Evolutionary conservation across 106 monocot genomes (phyloP).

Genomic region (Cymbidium sinense): DNA sequence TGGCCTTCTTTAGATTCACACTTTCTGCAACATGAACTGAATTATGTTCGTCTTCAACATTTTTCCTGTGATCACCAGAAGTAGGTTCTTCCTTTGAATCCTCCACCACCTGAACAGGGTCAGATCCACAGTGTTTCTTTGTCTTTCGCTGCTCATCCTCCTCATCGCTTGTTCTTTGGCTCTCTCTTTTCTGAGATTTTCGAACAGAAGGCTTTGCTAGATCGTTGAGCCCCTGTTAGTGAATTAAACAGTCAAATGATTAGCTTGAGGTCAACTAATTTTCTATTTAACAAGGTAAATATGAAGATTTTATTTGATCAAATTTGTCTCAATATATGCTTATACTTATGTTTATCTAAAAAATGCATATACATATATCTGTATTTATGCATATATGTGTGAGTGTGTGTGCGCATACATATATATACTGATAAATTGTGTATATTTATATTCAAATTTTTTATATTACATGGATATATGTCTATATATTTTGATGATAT

Average conservation of each 20-base stretch:
- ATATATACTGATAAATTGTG: no score
- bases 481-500: no score
- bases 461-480: no score
- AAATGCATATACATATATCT: no score
- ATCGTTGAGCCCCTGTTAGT: conserved; percentile 39
- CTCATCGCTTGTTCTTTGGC: conserved; percentile 18
- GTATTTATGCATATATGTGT: no score
- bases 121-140: conserved; percentile 40
- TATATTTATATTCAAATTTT: no score
- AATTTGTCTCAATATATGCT: no score
- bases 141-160: conserved; percentile 34
- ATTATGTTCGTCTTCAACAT: conserved; percentile 8
- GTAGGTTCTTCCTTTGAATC: background rate
- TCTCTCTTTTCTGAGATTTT: conserved; percentile 24
- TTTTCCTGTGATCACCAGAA: background rate
- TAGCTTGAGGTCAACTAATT: no score
- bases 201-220: conserved; percentile 37
- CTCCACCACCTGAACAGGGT: conserved; percentile 4
- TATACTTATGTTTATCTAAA: no score
- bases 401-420: no score
- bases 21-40: conserved; percentile 15
- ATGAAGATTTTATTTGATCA: background rate
- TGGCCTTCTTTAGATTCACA: conserved; percentile 51
- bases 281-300: no score
- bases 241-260: background rate